Conservation (phyloP, 2,329 filamentous ascomycete species). For the Clonostachys solani region DNA sequence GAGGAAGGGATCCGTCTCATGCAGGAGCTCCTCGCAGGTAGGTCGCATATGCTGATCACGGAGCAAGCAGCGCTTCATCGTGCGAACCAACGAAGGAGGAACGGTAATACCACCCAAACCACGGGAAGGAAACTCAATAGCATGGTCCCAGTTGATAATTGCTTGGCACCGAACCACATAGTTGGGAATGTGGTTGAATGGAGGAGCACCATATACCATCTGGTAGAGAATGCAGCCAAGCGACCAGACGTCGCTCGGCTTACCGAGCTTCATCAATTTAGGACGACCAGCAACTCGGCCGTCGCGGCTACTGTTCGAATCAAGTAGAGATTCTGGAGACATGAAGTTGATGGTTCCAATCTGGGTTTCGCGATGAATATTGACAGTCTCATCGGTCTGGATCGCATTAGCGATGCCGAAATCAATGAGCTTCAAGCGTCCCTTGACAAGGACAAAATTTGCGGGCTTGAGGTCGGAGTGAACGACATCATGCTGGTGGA, state of each 20-base stretch:
- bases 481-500: constrained; percentile 88
- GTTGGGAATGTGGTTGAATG: constrained; percentile 88
- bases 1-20: constrained; percentile 56
- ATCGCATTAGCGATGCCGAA: constrained; percentile 99
- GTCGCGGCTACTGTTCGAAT: constrained; percentile 66
- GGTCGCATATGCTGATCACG: constrained; percentile 60
- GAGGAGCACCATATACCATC: constrained; percentile 95
- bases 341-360: constrained; percentile 98
- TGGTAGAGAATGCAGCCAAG: constrained; percentile 96
- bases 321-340: constrained; percentile 90
- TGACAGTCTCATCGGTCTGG: constrained; percentile 90
- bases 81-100: constrained; percentile 53
- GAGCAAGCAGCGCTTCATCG: constrained; percentile 58
- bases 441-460: constrained; percentile 92
- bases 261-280: constrained; percentile 92
- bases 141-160: constrained; percentile 74
- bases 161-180: constrained; percentile 83
- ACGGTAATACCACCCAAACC: constrained; percentile 64
- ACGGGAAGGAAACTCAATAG: constrained; percentile 66
- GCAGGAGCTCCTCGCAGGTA: constrained; percentile 58
- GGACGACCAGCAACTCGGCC: constrained; percentile 33
- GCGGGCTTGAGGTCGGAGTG: constrained; percentile 96
- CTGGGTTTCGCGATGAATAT: constrained; percentile 93
- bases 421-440: constrained; percentile 91
- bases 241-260: constrained; percentile 94